These are phyloP conservation scores for Populus ilicifolia DNA, from an alignment of 345 rosid species.

Conservation along the genomic window DNA sequence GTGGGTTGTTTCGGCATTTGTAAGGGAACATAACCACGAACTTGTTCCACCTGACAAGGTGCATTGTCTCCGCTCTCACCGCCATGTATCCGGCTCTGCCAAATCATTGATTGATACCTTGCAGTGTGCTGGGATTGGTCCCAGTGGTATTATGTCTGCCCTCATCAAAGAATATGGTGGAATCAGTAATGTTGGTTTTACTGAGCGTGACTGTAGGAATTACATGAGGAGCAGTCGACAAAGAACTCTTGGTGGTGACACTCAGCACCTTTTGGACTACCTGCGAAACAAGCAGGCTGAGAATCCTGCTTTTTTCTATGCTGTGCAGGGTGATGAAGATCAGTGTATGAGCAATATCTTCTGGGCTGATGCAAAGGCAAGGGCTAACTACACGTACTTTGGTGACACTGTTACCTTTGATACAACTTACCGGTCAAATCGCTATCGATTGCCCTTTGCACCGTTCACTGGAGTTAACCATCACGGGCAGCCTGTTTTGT, in stretches of 20 bases:
- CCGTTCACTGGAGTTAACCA: slow-evolving; percentile 56
- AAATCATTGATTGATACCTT: slow-evolving; percentile 57
- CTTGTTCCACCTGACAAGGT: slow-evolving; percentile 62
- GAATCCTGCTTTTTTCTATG: slow-evolving; percentile 42
- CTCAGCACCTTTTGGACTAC: slow-evolving; percentile 49
- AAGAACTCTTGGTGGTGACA: slow-evolving; percentile 47
- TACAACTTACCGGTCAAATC: slow-evolving; percentile 43
- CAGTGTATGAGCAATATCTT: slow-evolving; percentile 37
- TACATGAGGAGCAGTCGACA: slow-evolving; percentile 54
- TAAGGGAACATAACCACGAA: slow-evolving; percentile 54
- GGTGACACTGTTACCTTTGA: slow-evolving; percentile 54
- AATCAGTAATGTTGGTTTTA: slow-evolving; percentile 55
- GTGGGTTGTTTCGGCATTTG: slow-evolving; percentile 52
- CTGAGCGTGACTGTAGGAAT: slow-evolving; percentile 56
- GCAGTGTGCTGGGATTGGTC: slow-evolving; percentile 68
- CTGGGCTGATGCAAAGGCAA: slow-evolving; percentile 51
- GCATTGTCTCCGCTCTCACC: slow-evolving; percentile 54
- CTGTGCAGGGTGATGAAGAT: slow-evolving; percentile 43
- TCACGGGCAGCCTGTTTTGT: slow-evolving; percentile 55
- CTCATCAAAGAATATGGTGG: slow-evolving; percentile 58
- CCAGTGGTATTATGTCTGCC: slow-evolving; percentile 59
- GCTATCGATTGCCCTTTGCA: slow-evolving; percentile 45
- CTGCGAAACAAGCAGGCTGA: slow-evolving; percentile 45
- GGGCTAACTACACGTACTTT: slow-evolving; percentile 39
- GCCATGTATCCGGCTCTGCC: slow-evolving; percentile 61